A percentile compares a stretch with the other conserved stretches of the same genome.
These are phyloP conservation scores for Dipteronia dyeriana DNA, from an alignment of 345 rosid genomes.

Conservation along the genomic window DNA sequence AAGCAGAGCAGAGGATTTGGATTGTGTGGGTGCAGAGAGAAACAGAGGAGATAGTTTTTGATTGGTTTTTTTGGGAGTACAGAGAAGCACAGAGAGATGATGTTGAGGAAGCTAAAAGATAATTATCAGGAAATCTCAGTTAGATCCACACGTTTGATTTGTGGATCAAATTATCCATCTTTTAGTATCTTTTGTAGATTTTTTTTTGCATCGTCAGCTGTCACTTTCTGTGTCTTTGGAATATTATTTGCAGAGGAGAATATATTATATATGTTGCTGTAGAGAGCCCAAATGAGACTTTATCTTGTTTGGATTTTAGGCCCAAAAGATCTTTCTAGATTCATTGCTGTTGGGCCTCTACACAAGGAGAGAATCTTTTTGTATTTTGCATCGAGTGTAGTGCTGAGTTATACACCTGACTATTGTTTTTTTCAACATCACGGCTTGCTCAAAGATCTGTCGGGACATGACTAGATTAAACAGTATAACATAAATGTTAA, in stretches of 20 bases:
- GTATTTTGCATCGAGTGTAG: too few relatives aligned
- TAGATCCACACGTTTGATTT: slow-evolving; percentile 23
- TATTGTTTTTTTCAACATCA: too few relatives aligned
- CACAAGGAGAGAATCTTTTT: too few relatives aligned
- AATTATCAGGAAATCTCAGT: slow-evolving; percentile 17
- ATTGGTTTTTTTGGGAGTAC: not conserved
- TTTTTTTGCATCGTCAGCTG: not conserved
- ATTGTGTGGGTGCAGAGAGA: not conserved
- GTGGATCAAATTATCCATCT: slow-evolving; percentile 10
- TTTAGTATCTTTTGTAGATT: not conserved
- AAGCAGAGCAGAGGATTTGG: slow-evolving; percentile 13
- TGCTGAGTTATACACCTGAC: too few relatives aligned
- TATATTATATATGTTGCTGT: not conserved
- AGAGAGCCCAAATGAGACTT: not conserved
- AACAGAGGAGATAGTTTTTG: not conserved
- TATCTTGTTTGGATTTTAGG: not conserved
- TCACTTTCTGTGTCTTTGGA: not conserved
- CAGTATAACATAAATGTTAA: too few relatives aligned
- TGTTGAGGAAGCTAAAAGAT: not conserved
- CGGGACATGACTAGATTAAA: too few relatives aligned
- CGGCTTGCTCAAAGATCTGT: too few relatives aligned
- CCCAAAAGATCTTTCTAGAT: not conserved
- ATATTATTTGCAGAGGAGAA: not conserved
- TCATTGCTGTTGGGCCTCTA: not conserved
- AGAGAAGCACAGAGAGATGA: not conserved